Percentiles rank a stretch among this genome's conserved stretches.
These are phyloP conservation scores for Pulveroboletus frians DNA, from an alignment of 768 basidiomycete genomes.

Conservation along the genomic window DNA sequence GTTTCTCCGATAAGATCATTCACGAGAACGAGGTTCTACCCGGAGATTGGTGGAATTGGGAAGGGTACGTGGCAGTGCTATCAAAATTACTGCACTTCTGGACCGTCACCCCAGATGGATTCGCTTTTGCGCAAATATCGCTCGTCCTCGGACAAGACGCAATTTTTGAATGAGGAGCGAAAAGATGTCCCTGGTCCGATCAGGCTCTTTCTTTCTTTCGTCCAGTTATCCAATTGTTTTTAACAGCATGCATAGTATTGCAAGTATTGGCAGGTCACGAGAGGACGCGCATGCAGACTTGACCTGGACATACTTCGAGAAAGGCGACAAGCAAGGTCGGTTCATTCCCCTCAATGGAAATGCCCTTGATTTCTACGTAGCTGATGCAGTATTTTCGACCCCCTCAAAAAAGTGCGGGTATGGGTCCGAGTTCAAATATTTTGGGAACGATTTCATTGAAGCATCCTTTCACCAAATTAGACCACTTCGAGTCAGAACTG, in stretches of 20 bases:
- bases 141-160: not conserved
- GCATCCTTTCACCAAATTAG: not conserved
- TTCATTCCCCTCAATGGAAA: not conserved
- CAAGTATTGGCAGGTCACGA: constrained; percentile 5
- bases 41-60: not conserved
- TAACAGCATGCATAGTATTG: constrained; percentile 12
- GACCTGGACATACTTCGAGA: constrained; percentile 9
- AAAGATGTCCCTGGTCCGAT: no score
- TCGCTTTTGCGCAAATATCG: constrained; percentile 4
- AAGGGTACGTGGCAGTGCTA: constrained; percentile 4
- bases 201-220: not conserved
- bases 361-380: not conserved
- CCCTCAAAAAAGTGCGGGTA: constrained; percentile 13
- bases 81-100: not conserved
- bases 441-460: not conserved
- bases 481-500: not conserved
- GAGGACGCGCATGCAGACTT: constrained; percentile 7
- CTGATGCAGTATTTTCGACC: constrained; percentile 15
- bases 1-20: not conserved
- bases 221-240: not conserved
- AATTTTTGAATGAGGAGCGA: constrained; percentile 4
- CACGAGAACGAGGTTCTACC: not conserved
- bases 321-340: constrained; percentile 10
- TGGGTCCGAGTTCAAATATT: constrained; percentile 7
- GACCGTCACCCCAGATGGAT: constrained; percentile 1